Percentiles rank a stretch among this genome's conserved stretches.
Conservation (phyloP, 306 rosid genomes). For the Trifolium repens region DNA sequence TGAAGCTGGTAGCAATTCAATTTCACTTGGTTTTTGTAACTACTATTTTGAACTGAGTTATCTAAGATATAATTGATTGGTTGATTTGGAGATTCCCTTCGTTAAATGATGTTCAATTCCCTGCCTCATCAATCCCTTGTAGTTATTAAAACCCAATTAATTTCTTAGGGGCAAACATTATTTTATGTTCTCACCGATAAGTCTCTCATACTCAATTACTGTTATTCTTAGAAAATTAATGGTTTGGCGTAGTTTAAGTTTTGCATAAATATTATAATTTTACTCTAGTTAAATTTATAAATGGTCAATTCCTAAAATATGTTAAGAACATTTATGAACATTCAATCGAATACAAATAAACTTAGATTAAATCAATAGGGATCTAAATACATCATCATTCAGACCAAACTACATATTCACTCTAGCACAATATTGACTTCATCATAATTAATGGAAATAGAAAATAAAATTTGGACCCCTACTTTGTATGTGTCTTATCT, state of each 20-base stretch:
- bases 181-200: background rate
- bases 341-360: slow-evolving; percentile 13
- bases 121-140: background rate
- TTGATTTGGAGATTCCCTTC: slow-evolving; percentile 29
- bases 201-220: background rate
- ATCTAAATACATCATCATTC: background rate
- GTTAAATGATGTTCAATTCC: slow-evolving; percentile 14
- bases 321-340: background rate
- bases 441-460: no score
- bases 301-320: background rate
- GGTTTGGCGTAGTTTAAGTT: background rate
- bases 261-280: slow-evolving; percentile 3
- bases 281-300: background rate
- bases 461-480: no score
- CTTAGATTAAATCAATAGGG: background rate
- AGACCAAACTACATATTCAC: no score
- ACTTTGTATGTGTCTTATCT: no score
- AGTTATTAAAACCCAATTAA: slow-evolving; percentile 26
- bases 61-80: background rate
- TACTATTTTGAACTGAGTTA: slow-evolving; percentile 6
- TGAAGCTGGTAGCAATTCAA: background rate
- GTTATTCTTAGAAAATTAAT: slow-evolving; percentile 12
- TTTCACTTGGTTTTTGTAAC: slow-evolving; percentile 10
- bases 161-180: background rate
- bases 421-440: no score